phyloP scores from a whole-genome alignment of 805 yeast species.

The Teunomyces kruisii region DNA sequence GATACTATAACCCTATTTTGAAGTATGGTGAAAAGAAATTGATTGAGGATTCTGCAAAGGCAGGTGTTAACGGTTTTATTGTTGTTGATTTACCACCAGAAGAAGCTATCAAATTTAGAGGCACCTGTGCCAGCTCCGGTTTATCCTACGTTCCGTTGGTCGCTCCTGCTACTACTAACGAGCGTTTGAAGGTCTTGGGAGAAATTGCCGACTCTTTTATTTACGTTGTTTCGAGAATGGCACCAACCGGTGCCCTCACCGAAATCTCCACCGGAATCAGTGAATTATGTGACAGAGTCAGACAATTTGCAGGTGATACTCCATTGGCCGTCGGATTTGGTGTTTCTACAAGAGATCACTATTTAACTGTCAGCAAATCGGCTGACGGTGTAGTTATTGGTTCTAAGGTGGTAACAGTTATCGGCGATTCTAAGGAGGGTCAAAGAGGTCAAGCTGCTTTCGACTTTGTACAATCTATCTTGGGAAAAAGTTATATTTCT shows the following conservation, averaged over 20 bases:
- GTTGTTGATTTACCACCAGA: constrained; percentile 97
- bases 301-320: constrained; percentile 63
- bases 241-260: constrained; percentile 88
- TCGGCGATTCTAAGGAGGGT: constrained; percentile 64
- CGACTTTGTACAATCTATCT: constrained; percentile 65
- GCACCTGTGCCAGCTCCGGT: constrained; percentile 63
- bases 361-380: constrained; percentile 67
- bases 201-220: constrained; percentile 92
- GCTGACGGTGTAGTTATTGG: constrained; percentile 98
- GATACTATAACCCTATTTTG: constrained; percentile 93
- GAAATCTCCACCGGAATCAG: constrained; percentile 63
- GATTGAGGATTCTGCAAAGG: constrained; percentile 73
- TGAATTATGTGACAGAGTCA: constrained; percentile 69
- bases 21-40: constrained; percentile 86
- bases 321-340: constrained; percentile 96
- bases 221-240: constrained; percentile 97
- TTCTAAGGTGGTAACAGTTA: constrained; percentile 70
- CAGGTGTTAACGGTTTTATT: constrained; percentile 94
- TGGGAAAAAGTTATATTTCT: constrained; percentile 51
- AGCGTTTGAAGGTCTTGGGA: constrained; percentile 73
- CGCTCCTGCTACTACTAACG: constrained; percentile 95
- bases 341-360: constrained; percentile 91
- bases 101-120: constrained; percentile 88
- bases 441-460: constrained; percentile 62
- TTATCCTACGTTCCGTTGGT: constrained; percentile 89